Conservation (phyloP, 1,139 yeast species). For the Geotrichum fermentans region DNA sequence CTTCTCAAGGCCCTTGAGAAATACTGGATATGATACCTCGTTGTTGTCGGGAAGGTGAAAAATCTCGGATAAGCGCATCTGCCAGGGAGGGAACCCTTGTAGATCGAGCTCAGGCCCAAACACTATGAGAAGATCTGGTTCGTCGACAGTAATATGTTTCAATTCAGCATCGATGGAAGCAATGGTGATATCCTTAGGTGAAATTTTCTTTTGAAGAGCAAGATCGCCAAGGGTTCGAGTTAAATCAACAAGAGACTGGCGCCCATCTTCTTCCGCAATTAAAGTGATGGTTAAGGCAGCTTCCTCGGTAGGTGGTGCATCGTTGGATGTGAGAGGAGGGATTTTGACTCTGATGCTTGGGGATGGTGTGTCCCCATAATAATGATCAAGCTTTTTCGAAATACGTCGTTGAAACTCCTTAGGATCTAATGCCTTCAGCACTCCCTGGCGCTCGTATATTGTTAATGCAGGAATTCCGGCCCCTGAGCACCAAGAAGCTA, state of each 20-base stretch:
- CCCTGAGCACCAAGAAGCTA: conserved; percentile 82
- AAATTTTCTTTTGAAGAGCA: conserved; percentile 57
- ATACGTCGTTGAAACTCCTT: conserved; percentile 58
- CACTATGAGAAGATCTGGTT: conserved; percentile 80
- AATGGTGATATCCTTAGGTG: conserved; percentile 64
- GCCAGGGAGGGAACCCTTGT: conserved; percentile 98
- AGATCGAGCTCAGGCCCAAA: conserved; percentile 82
- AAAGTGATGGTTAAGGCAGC: conserved; percentile 58
- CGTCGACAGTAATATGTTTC: conserved; percentile 71
- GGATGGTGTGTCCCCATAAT: conserved; percentile 66
- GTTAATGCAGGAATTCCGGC: conserved; percentile 71
- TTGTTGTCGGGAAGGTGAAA: conserved; percentile 89
- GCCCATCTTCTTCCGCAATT: conserved; percentile 75
- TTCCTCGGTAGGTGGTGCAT: background rate
- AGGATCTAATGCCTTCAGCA: conserved; percentile 44
- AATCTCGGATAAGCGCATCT: conserved; percentile 80
- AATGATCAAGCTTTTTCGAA: conserved; percentile 55
- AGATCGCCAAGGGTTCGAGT: conserved; percentile 81
- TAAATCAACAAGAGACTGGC: conserved; percentile 81
- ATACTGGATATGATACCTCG: conserved; percentile 78
- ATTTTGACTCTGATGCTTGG: conserved; percentile 43
- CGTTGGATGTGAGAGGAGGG: conserved; percentile 4
- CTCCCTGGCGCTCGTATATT: conserved; percentile 77
- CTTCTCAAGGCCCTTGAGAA: conserved; percentile 74
- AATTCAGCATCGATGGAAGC: conserved; percentile 72